Evolutionary conservation across 2,329 filamentous ascomycete genomes (phyloP), one percentile per base, ranked within the genome.

Genomic region (Aspergillus pseudoviridinutans): DNA sequence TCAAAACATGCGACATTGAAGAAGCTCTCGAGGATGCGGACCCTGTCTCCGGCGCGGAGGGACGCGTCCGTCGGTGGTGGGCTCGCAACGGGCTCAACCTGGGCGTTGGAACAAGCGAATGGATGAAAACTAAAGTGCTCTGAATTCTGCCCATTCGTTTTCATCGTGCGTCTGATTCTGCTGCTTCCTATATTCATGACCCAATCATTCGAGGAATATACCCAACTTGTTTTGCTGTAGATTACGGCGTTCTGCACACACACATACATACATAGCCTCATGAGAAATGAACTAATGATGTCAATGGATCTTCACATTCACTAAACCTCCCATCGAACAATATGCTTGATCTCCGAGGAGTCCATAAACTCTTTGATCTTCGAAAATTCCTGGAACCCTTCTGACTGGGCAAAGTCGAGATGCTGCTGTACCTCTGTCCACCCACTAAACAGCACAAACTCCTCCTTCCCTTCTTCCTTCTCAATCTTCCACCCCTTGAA

Each of bases 1-100:
- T 96, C 75, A 92, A 93, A 73, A 96, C 91, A 1, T 96, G 92
- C 73, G 92, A 96, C 73, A 94, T 97, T 60, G 92, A 97, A 72
- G 93, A 97, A 75, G 92, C 92, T 0, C 81, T 97, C 42, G 92
- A 97, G 71, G 92, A 96, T 71, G 90, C 91, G 2, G 73, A 73
- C 56, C 70, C 70, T 24, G 84, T 93, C 3, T 84, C 85, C 41
- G 84, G 79, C 4, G 87, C 88, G 55, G 88, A 91, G 61, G 85
- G 87, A 62, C 82, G 83, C 41, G 90, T 96, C 20, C 80, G 90
- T 56, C 81, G 83, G 61, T 97, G 93, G 93, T 97, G 93, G 93
- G 88, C 90, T 25, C 79, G 82, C 62, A 93, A 94, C 65, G 91
- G 91, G 0, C 76, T 95, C 60, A 93, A 94, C 68, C 74, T 95